Evolutionary conservation across 768 basidiomycete species (phyloP).

Genomic region (Candolleomyces efflorescens): DNA sequence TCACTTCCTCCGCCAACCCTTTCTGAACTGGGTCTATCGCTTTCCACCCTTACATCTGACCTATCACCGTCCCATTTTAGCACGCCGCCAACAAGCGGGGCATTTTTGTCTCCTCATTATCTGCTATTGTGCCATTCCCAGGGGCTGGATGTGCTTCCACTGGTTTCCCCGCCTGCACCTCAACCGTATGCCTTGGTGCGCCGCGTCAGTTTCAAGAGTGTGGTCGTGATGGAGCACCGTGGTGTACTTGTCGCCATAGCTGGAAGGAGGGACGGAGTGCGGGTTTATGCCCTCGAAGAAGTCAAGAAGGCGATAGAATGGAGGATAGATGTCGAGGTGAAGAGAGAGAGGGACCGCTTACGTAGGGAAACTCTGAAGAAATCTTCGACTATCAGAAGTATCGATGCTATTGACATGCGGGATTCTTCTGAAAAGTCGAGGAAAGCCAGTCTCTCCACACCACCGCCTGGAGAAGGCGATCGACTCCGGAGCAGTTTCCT

Average conservation of each 20-base stretch:
- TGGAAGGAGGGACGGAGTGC: constrained; percentile 78
- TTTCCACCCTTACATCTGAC: constrained; percentile 62
- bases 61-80: constrained; percentile 75
- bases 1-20: constrained; percentile 66
- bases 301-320: constrained; percentile 84
- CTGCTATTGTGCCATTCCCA: constrained; percentile 82
- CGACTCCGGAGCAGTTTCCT: constrained; percentile 24
- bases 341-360: constrained; percentile 69
- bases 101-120: constrained; percentile 78
- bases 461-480: constrained; percentile 34
- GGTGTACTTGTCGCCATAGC: constrained; percentile 90
- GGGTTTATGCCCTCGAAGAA: constrained; percentile 86
- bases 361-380: constrained; percentile 67
- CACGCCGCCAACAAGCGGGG: constrained; percentile 71
- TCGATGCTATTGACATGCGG: constrained; percentile 30
- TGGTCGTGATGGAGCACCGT: constrained; percentile 92
- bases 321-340: constrained; percentile 77
- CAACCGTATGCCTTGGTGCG: constrained; percentile 82
- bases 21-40: constrained; percentile 68
- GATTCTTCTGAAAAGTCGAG: constrained; percentile 44
- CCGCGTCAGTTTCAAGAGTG: constrained; percentile 76
- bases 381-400: constrained; percentile 24
- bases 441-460: constrained; percentile 48
- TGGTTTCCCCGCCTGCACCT: constrained; percentile 66
- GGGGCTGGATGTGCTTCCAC: constrained; percentile 81